Conservation (phyloP, 108 stramenopile genomes). For the Nannochloropsis granulata region DNA sequence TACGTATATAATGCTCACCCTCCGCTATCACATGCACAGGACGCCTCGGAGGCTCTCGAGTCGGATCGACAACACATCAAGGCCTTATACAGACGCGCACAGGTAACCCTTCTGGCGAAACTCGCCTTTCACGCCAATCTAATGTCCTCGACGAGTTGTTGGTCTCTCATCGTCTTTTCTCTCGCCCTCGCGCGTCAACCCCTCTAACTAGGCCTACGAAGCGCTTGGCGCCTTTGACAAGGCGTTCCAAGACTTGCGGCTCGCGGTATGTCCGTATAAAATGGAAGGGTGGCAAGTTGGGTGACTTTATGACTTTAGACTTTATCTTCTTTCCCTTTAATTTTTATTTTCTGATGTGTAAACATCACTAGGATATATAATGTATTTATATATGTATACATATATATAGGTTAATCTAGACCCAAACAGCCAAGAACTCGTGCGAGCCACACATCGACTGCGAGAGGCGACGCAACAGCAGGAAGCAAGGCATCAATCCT, state of each 20-base stretch:
- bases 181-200: not conserved
- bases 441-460: not conserved
- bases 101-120: not conserved
- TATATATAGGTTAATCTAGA: not conserved
- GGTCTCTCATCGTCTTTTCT: not conserved
- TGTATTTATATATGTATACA: not conserved
- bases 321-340: too few relatives aligned
- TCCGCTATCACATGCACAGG: not conserved
- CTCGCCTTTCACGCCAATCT: not conserved
- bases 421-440: not conserved
- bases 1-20: too few relatives aligned
- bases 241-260: not conserved
- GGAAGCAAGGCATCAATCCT: not conserved
- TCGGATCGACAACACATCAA: not conserved
- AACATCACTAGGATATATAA: too few relatives aligned
- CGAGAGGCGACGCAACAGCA: not conserved
- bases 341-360: too few relatives aligned
- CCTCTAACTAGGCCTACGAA: not conserved
- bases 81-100: not conserved
- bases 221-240: not conserved
- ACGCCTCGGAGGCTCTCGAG: not conserved
- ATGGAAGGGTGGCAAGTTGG: too few relatives aligned
- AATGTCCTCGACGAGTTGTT: not conserved
- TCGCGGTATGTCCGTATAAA: not conserved
- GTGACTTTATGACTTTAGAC: too few relatives aligned